These are phyloP conservation scores for Phytophthora cactorum DNA, from an alignment of 352 stramenopile species.

Conservation along the genomic window DNA sequence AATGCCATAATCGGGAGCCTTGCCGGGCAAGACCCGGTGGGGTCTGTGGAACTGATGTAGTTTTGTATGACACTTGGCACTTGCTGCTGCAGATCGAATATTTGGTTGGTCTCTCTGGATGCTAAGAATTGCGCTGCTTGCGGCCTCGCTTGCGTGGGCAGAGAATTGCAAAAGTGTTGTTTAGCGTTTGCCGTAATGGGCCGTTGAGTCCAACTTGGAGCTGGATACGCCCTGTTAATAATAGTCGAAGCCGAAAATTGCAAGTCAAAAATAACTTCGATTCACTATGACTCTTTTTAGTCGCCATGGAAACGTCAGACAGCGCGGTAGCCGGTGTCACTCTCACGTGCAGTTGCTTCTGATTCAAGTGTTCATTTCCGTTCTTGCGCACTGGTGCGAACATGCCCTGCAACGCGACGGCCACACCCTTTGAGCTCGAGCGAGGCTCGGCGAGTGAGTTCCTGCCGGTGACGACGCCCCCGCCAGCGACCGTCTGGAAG, in stretches of 20 bases:
- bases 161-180: too few species aligned
- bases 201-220: not conserved
- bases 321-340: not conserved
- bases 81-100: too few species aligned
- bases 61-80: too few species aligned
- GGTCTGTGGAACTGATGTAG: too few species aligned
- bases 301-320: not conserved
- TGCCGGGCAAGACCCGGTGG: too few species aligned
- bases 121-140: too few species aligned
- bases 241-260: slow-evolving; percentile 2
- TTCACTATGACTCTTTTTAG: not conserved
- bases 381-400: slow-evolving; percentile 5
- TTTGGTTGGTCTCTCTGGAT: too few species aligned
- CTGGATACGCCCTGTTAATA: too few species aligned
- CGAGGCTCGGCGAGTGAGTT: slow-evolving; percentile 14
- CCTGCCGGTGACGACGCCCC: slow-evolving; percentile 25
- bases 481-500: slow-evolving; percentile 21
- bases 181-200: too few species aligned
- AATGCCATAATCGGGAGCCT: too few species aligned
- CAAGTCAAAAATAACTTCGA: not conserved
- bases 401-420: slow-evolving; percentile 13
- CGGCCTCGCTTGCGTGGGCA: too few species aligned
- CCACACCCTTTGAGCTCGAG: slow-evolving; percentile 16
- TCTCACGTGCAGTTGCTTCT: slow-evolving; percentile 12
- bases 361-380: slow-evolving; percentile 26